These are phyloP conservation scores for Mortierella sp. DNA, from an alignment of 371 early-diverging fungal genomes.

Conservation along the genomic window DNA sequence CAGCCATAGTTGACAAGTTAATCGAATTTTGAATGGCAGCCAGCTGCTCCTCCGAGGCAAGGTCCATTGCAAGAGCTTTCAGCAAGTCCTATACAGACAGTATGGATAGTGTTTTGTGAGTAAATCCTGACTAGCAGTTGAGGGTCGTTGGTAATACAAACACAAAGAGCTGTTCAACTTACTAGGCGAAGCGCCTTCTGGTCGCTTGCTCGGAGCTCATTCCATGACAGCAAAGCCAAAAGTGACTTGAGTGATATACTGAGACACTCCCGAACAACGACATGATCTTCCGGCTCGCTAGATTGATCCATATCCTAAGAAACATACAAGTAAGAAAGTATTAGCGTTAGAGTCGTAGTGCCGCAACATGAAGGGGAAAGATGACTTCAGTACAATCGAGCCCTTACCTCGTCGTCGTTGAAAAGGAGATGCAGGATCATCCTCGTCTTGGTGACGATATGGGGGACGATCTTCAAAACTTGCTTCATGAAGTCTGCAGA, in stretches of 20 bases:
- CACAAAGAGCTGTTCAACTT: not conserved
- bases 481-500: conserved; percentile 59
- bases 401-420: conserved; percentile 38
- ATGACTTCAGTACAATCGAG: not conserved
- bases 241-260: conserved; percentile 63
- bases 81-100: conserved; percentile 23
- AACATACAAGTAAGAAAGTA: not conserved
- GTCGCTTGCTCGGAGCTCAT: conserved; percentile 65
- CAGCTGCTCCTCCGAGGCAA: conserved; percentile 16
- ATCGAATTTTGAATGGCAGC: conserved; percentile 29
- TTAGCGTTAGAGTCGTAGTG: not conserved
- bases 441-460: conserved; percentile 30
- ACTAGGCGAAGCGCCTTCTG: conserved; percentile 47
- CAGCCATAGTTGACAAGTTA: conserved; percentile 39
- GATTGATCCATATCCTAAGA: conserved; percentile 19
- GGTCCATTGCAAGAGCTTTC: conserved; percentile 41
- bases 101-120: not conserved
- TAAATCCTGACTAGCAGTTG: not conserved
- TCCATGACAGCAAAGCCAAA: conserved; percentile 67
- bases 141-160: too few relatives aligned
- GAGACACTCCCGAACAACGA: conserved; percentile 56
- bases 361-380: not conserved
- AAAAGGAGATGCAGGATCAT: conserved; percentile 29
- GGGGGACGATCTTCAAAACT: conserved; percentile 32
- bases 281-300: conserved; percentile 8